Conservation (phyloP, 208 protist species). For the Wallacemonas rigidus region DNA sequence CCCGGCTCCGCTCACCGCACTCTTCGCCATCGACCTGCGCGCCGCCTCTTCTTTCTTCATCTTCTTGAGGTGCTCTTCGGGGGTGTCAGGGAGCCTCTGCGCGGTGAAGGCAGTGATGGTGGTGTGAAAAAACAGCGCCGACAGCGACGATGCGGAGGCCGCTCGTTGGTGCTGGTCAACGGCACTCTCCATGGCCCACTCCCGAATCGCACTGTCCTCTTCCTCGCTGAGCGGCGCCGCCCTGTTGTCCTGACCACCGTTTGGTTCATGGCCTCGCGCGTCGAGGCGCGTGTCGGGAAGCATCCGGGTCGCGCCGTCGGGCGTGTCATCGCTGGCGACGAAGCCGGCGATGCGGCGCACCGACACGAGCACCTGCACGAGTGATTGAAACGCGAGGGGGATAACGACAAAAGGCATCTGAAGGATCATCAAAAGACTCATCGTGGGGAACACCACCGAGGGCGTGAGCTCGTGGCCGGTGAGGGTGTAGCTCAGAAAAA, state of each 20-base stretch:
- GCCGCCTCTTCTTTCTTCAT: constrained; percentile 5
- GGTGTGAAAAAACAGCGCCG: constrained; percentile 46
- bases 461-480: constrained; percentile 66
- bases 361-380: constrained; percentile 68
- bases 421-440: constrained; percentile 84
- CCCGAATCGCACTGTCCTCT: constrained; percentile 8
- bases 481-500: constrained; percentile 47
- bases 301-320: constrained; percentile 6
- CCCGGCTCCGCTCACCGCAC: neutral
- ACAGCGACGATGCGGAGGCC: constrained; percentile 9
- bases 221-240: neutral
- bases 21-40: neutral
- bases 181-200: constrained; percentile 9
- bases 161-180: neutral
- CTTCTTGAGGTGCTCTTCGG: constrained; percentile 13
- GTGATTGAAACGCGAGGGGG: constrained; percentile 55
- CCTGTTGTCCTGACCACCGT: constrained; percentile 4
- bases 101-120: constrained; percentile 58
- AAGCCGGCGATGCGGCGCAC: constrained; percentile 60
- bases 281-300: neutral
- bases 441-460: constrained; percentile 81
- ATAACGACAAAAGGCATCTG: constrained; percentile 78
- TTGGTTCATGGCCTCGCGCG: neutral
- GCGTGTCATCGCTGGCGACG: constrained; percentile 35
- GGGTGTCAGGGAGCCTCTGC: constrained; percentile 46